phyloP scores from a whole-genome alignment of 805 yeast genomes.

The Suhomyces canberraensis region DNA sequence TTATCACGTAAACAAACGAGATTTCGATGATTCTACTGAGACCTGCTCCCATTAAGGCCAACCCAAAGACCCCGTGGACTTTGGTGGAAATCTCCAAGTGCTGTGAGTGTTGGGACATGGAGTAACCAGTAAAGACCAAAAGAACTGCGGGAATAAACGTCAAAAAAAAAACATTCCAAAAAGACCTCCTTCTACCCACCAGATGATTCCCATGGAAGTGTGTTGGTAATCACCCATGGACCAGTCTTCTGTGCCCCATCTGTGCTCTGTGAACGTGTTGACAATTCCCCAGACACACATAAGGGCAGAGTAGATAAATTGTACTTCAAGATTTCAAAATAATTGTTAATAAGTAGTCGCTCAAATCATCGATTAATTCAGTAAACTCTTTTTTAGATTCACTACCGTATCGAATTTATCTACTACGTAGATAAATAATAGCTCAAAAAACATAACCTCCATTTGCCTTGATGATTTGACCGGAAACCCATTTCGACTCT shows the following conservation, averaged over 20 bases:
- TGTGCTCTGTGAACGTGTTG: constrained; percentile 93
- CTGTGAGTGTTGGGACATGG: constrained; percentile 90
- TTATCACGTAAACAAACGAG: constrained; percentile 68
- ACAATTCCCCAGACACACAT: constrained; percentile 91
- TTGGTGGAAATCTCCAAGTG: constrained; percentile 72
- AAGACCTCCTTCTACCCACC: constrained; percentile 96
- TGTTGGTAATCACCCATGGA: constrained; percentile 92
- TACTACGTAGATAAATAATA: too few species aligned
- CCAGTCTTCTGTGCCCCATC: constrained; percentile 92
- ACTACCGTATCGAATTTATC: too few species aligned
- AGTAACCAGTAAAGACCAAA: constrained; percentile 85
- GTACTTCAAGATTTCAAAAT: too few species aligned
- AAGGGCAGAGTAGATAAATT: constrained; percentile 66
- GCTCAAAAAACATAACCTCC: too few species aligned
- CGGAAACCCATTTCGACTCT: too few species aligned
- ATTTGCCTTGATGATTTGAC: too few species aligned
- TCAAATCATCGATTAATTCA: too few species aligned
- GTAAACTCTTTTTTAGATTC: too few species aligned
- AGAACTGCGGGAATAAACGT: constrained; percentile 78
- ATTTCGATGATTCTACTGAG: constrained; percentile 73
- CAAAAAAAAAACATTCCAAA: constrained; percentile 76
- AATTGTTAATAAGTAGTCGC: too few species aligned
- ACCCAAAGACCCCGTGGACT: constrained; percentile 85
- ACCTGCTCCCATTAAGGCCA: constrained; percentile 77
- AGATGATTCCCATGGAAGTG: constrained; percentile 92